These are phyloP conservation scores for Diphasiastrum complanatum DNA, from an alignment of 83 land plant species.

Conservation along the genomic window DNA sequence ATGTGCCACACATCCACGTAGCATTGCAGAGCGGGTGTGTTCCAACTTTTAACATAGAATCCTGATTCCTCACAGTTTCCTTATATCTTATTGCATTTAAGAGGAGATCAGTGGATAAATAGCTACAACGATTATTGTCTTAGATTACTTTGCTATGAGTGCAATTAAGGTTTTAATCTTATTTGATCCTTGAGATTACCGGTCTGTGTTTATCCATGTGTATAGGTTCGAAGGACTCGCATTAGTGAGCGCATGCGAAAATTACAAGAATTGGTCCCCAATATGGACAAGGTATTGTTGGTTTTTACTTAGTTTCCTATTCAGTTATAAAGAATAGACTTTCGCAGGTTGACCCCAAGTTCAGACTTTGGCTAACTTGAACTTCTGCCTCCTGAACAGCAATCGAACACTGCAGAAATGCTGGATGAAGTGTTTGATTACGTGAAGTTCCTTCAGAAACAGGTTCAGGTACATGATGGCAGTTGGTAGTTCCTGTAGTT, in stretches of 20 bases:
- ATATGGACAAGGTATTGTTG: conserved; percentile 71
- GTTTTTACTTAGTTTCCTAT: not conserved
- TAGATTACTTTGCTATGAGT: no score
- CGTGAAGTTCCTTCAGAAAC: conserved; percentile 57
- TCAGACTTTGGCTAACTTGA: not conserved
- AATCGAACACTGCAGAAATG: conserved; percentile 81
- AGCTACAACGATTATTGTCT: no score
- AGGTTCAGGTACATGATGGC: conserved; percentile 67
- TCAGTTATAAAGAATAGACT: not conserved
- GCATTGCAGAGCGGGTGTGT: conserved; percentile 2
- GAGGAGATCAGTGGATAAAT: no score
- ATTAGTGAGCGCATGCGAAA: conserved; percentile 84
- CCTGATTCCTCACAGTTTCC: no score
- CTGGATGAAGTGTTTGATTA: conserved; percentile 69
- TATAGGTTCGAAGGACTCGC: conserved; percentile 64
- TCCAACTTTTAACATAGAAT: no score
- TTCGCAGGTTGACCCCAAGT: not conserved
- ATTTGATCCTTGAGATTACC: no score
- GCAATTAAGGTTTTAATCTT: no score
- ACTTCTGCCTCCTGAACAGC: conserved; percentile 31
- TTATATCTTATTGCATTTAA: no score
- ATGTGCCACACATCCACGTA: not conserved
- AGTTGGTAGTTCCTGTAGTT: no score
- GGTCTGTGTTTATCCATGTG: no score
- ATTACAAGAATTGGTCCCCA: conserved; percentile 77